These are phyloP conservation scores for Cephalotrichum gorgonifer DNA, from an alignment of 2,329 filamentous ascomycete species.

Conservation along the genomic window DNA sequence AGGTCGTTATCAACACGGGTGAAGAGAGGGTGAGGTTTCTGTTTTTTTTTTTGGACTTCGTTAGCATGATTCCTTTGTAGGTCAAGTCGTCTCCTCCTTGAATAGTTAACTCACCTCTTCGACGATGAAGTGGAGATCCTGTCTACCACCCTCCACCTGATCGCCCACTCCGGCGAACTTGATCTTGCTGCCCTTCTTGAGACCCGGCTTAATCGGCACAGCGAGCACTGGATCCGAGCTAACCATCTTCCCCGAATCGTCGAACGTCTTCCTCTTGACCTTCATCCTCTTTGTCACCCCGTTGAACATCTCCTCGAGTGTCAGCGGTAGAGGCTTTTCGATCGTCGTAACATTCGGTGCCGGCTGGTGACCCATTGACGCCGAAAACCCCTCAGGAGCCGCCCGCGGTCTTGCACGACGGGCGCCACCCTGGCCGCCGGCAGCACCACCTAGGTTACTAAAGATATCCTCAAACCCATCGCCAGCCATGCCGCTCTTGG, in stretches of 20 bases:
- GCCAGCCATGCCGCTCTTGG: slow-evolving; percentile 29
- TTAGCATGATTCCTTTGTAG: neutral
- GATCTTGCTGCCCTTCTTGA: slow-evolving; percentile 97
- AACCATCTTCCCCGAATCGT: slow-evolving; percentile 72
- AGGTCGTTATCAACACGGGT: slow-evolving; percentile 84
- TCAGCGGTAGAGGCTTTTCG: slow-evolving; percentile 70
- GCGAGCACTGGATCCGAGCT: slow-evolving; percentile 85
- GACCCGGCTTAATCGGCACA: slow-evolving; percentile 87
- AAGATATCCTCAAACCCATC: slow-evolving; percentile 24
- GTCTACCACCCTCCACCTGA: slow-evolving; percentile 89
- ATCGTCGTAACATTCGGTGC: slow-evolving; percentile 78
- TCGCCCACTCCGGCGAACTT: slow-evolving; percentile 98
- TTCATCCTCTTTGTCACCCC: slow-evolving; percentile 95
- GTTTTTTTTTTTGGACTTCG: slow-evolving; percentile 4
- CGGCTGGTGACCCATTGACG: slow-evolving; percentile 10
- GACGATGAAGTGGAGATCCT: slow-evolving; percentile 91
- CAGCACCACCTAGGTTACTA: slow-evolving; percentile 30
- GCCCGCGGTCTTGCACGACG: slow-evolving; percentile 14
- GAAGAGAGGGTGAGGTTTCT: slow-evolving; percentile 83
- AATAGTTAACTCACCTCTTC: slow-evolving; percentile 60
- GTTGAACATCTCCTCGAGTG: slow-evolving; percentile 79
- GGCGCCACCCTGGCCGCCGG: slow-evolving; percentile 13
- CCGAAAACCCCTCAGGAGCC: slow-evolving; percentile 21
- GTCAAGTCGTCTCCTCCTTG: too few relatives aligned
- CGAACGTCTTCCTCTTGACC: slow-evolving; percentile 93